Evolutionary conservation across 495 filamentous ascomycete species (phyloP), one percentile per base, ranked within the genome.

Genomic region (Neurospora discreta): DNA sequence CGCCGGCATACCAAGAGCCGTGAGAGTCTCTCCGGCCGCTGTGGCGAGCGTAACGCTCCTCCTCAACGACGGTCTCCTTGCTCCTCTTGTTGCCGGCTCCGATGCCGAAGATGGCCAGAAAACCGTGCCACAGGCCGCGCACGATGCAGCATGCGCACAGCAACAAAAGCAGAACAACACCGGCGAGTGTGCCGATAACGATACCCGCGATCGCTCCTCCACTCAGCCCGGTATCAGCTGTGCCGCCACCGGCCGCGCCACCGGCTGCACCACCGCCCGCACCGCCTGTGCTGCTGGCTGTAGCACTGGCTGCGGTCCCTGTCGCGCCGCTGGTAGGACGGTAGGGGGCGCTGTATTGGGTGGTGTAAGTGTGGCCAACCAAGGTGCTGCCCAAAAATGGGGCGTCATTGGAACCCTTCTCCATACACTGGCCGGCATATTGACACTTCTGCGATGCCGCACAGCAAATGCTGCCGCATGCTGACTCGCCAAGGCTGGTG

Each of bases 151-250:
- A 94, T 78, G 89, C 87, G 80, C 91, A 93, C 69, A 97, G 75
- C 5, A 95, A 85, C 13, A 92, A 77, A 18, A 97, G 84, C 3
- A 97, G 80, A 68, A 90, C 78, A 30, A 93, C 84, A 76, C 91
- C 94, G n/a, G 87, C 88, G 74, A 97, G 87, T 6, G 90, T 88
- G 74, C 94, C 94, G 68, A 97, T 91, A 73, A 97, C 94, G 74
- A 97, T 97, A 58, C 94, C 94, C n/a, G 94, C 94, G 76, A 97
- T 97, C 33, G 93, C 94, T 72, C 94, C 94, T 68, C 87, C 89
- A 77, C 90, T 93, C 67, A 97, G 84, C 65, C 87, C 87, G 69
- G 85, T 83, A 71, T 84, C 42, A 77, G 84, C 68, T 70, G 73
- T 71, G 70, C 80, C 44, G 9, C 75, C 76, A 7, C 75, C 69